Percentiles rank a stretch among this genome's conserved stretches.
phyloP scores from a whole-genome alignment of 192 early-diverging fungal species.

The Umbelopsis isabellina region DNA sequence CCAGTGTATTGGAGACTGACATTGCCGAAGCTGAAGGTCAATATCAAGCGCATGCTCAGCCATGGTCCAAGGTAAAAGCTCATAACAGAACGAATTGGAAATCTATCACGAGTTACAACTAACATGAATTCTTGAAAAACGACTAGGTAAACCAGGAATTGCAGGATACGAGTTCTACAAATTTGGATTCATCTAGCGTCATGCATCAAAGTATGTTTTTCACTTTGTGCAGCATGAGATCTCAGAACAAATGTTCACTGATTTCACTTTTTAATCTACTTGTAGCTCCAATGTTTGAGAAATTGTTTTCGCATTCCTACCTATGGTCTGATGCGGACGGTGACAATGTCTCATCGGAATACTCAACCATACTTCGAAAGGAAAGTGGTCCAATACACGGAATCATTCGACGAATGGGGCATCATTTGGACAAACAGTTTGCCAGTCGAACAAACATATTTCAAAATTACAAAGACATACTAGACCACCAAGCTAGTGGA shows the following conservation, averaged over 20 bases:
- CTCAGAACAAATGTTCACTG: background rate
- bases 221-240: background rate
- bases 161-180: background rate
- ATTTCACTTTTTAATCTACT: background rate
- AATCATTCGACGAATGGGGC: slow-evolving; percentile 10
- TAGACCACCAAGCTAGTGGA: background rate
- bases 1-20: background rate
- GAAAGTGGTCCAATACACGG: background rate
- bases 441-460: background rate
- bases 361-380: background rate
- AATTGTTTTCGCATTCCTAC: slow-evolving; percentile 1
- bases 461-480: background rate
- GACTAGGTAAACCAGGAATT: background rate
- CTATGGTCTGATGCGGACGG: background rate
- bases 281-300: background rate
- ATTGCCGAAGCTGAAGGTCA: background rate
- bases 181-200: background rate
- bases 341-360: background rate
- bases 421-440: slow-evolving; percentile 5
- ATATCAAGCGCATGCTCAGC: background rate
- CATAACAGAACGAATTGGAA: background rate
- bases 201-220: background rate
- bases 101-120: background rate
- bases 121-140: background rate
- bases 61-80: background rate